Conservation (phyloP, 495 filamentous ascomycete species). For the Tuber aestivum region DNA sequence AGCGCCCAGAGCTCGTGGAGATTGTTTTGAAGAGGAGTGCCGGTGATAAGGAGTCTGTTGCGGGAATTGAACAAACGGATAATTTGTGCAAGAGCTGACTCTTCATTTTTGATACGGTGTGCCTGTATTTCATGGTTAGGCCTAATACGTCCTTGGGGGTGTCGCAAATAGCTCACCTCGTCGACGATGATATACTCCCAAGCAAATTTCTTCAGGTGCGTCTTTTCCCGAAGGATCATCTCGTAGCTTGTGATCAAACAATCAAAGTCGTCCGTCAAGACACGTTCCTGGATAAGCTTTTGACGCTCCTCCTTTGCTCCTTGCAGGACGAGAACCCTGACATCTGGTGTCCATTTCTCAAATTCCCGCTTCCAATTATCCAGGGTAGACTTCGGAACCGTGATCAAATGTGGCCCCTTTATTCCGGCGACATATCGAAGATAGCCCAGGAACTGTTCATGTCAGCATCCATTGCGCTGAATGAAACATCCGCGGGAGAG, state of each 20-base stretch:
- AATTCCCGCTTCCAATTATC: conserved; percentile 99
- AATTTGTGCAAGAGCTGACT: conserved; percentile 93
- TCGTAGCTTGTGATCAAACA: conserved; percentile 95
- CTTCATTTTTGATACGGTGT: conserved; percentile 98
- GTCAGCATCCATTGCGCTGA: conserved; percentile 15
- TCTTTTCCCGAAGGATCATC: conserved; percentile 93
- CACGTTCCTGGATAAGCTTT: conserved; percentile 78
- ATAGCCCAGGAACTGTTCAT: conserved; percentile 82
- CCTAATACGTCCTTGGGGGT: background rate
- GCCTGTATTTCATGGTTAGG: conserved; percentile 46
- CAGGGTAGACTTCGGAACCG: conserved; percentile 92
- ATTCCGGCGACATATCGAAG: conserved; percentile 82
- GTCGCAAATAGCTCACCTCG: conserved; percentile 47
- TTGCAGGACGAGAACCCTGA: conserved; percentile 89
- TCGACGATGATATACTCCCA: conserved; percentile 99
- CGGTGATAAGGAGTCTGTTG: conserved; percentile 92
- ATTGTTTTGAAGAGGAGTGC: conserved; percentile 97
- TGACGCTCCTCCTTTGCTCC: conserved; percentile 91
- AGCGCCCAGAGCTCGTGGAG: conserved; percentile 98
- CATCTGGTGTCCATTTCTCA: conserved; percentile 85
- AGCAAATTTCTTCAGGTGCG: conserved; percentile 91
- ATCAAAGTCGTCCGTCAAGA: conserved; percentile 87
- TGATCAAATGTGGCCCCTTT: conserved; percentile 86
- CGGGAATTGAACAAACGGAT: conserved; percentile 95
- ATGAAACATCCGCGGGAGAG: background rate